Evolutionary conservation across 805 yeast species (phyloP), one percentile per base, ranked within the genome.

Genomic region (Danielozyma ontarioensis): DNA sequence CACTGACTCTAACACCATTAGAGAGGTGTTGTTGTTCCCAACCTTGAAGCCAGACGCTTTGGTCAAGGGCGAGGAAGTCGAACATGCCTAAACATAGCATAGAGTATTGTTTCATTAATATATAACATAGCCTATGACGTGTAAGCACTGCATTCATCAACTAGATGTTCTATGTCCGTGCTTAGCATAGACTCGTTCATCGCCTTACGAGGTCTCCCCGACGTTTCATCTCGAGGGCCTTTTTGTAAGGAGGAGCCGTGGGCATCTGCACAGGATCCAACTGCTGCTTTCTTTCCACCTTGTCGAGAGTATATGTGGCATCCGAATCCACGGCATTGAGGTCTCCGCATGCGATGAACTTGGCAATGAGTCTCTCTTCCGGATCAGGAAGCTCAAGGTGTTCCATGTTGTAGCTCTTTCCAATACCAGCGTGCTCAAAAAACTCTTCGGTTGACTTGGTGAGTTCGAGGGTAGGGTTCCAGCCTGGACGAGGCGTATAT

Each of bases 21-120:
- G 96, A 80, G 98, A 90, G 72, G 97, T 90, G 31, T 74, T 90
- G 50, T 71, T 93, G 63, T 90, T 90, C 95, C 98, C 98, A 64
- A 89, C 97, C 42, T 86, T 90, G 78, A 93, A 89, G 74, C 98
- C 97, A 29, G 98, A 93, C 50, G 64, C 62, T 36, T 43, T 53
- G 38, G 59, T 50, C 30, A 60, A 63, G 48, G 67, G 64, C 40
- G 67, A 60, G 37, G 63, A 59, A 17, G 22, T 10, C 6, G 22
- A 19, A 10, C n/a, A n/a, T n/a, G n/a, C n/a, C n/a, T n/a, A n/a
- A n/a, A n/a, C n/a, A n/a, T n/a, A n/a, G n/a, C n/a, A n/a, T n/a
- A n/a, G n/a, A n/a, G n/a, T n/a, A n/a, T n/a, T n/a, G n/a, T n/a
- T n/a, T n/a, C n/a, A n/a, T n/a, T n/a, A n/a, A n/a, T n/a, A n/a